Conservation (phyloP, 768 basidiomycete genomes). For the Lactarius tabidus region DNA sequence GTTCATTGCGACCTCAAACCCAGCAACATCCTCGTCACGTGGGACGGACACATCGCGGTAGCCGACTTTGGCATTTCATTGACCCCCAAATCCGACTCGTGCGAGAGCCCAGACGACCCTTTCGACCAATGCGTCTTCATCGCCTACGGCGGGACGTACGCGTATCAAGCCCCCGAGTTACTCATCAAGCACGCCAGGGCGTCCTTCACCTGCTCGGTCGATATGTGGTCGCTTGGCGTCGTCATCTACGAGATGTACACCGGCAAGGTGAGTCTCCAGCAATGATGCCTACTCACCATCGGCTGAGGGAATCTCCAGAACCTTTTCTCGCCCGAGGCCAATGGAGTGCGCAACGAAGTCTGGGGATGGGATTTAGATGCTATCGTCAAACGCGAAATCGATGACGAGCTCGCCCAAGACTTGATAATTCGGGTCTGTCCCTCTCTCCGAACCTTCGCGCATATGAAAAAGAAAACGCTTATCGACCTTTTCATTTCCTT, state of each 20-base stretch:
- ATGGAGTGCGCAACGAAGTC: conserved; percentile 13
- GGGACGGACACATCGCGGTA: conserved; percentile 23
- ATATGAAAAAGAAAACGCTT: not conserved
- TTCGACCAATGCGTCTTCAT: conserved; percentile 4
- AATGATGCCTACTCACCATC: not conserved
- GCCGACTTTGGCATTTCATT: conserved; percentile 24
- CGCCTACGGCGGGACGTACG: conserved; percentile 18
- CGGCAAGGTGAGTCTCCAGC: not conserved
- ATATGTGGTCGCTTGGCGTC: conserved; percentile 22
- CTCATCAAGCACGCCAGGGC: conserved; percentile 7
- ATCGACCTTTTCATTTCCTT: not conserved
- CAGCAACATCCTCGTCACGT: conserved; percentile 30
- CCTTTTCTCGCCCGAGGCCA: conserved; percentile 10
- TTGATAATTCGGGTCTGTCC: conserved; percentile 11
- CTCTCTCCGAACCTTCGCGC: not conserved
- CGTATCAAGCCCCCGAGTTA: conserved; percentile 23
- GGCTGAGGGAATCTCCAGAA: not conserved
- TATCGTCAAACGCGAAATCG: conserved; percentile 6
- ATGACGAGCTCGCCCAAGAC: not conserved
- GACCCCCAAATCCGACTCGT: not conserved
- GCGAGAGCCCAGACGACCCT: not conserved
- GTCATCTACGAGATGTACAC: conserved; percentile 20
- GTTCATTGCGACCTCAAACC: conserved; percentile 52
- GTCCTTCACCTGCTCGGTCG: conserved; percentile 14
- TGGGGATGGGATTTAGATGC: conserved; percentile 16